Evolutionary conservation across 2,329 filamentous ascomycete species (phyloP), one percentile per base, ranked within the genome.

Genomic region (Aureobasidium uvarum): DNA sequence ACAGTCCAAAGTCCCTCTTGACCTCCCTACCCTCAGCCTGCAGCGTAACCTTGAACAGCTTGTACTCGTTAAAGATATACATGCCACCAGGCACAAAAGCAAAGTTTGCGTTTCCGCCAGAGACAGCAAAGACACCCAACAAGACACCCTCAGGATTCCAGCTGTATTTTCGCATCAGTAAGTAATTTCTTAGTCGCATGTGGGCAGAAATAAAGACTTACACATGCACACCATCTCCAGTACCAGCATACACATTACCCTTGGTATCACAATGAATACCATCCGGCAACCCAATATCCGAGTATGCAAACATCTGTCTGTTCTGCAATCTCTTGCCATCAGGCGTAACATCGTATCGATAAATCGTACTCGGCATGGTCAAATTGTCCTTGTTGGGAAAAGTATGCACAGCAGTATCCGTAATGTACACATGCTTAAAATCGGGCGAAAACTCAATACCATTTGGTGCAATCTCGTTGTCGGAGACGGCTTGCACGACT

Each of bases 41-140:
- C 38, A 76, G 62, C 3, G 68, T 72, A 1, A 76, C 69, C 67
- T 74, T 74, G 70, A 72, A 76, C 58, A 74, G 38, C 59, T 71
- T 74, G 43, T 74, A 68, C 2, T 68, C 72, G 45, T 74, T 74
- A 67, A 74, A 72, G 23, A 74, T 70, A 48, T 73, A 72, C 64
- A 76, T 70, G 7, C 72, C 74, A 7, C 69, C 71, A 6, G 73
- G 73, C 3, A 73, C 70, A 66, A 76, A 75, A 18, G 71, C 71
- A 60, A 75, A 75, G 58, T 75, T 75, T 54, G 72, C 72, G 77
- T 3, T 83, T 70, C 71, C 83, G 8, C 69, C 70, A 11, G 68
- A 70, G 11, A 75, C 70, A 4, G 68, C 82, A 54, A 89, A 83
- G 74, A 87, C 88, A 76, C 72, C 41, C 73, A 72, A 20, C 59